Base-by-base conservation (phyloP, 345 rosid species). In the Populus ilicifolia region DNA sequence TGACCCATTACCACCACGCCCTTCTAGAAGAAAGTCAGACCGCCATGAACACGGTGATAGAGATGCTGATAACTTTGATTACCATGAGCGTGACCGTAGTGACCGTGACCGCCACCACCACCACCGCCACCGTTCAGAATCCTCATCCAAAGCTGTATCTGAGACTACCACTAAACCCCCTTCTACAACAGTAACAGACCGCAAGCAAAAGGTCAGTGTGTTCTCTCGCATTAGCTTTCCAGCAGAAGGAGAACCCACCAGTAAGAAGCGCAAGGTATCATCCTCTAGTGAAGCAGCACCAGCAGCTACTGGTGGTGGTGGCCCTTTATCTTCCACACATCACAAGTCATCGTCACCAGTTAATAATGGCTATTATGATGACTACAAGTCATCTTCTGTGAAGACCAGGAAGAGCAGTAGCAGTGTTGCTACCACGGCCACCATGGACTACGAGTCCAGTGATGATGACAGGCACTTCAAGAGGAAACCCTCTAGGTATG, bases 151-250 rank as follows among this genome's bases (percentile, higher is more conserved):
- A 70, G 77, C 78, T 6, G 27, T 73, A n/a, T 54, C 86, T 1
- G 87, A 83, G 78, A 4, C 81, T 2, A 33, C 82, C 16, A 30
- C 73, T 1, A 86, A 85, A 67, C 77, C 94, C 5, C 59, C 87
- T 1, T 69, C 87, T 5, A 20, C 82, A 63, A 54, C 81, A 33
- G 82, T 88, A 2, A 74, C 77, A 3, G 91, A 86, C 0, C 81
- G 86, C 30, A 88, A 86, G 80, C 81, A 77, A 0, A 95, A 95
- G 80, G 77, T 85, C 0, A 95, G 97, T 12, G 99, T 95, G n/a
- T 93, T 95, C 89, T 93, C 97, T 64, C 92, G 97, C 78, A 93
- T 95, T 59, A 90, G 99, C 83, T 93, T 87, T 65, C 97, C 98
- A 1, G 99, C 98, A 3, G 99, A 87, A 71, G 89, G 71, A 76